phyloP scores from a whole-genome alignment of 1,284 basidiomycete species.

The Puccinia triticina region DNA sequence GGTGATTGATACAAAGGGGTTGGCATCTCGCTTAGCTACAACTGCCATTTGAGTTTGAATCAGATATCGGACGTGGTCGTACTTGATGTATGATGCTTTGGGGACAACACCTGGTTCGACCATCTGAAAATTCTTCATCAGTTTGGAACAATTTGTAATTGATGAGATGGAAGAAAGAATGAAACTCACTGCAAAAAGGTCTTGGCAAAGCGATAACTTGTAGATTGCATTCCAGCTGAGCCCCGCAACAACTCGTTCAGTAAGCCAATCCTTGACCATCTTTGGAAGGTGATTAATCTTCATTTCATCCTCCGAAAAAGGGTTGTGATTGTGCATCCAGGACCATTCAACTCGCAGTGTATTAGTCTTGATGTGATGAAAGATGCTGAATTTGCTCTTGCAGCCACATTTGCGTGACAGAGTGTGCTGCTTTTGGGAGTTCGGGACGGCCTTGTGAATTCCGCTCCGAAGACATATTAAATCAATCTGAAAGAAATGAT shows the following conservation, averaged over 20 bases:
- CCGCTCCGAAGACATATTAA: neutral
- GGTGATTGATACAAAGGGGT: neutral
- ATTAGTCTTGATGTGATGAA: neutral
- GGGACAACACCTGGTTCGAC: neutral
- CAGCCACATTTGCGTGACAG: neutral
- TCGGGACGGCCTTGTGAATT: neutral
- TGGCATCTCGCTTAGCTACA: neutral
- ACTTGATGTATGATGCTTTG: neutral
- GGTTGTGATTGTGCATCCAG: slow-evolving; percentile 6
- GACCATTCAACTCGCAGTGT: neutral
- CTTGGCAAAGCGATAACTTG: neutral
- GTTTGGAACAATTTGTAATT: neutral
- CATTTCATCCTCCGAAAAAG: neutral
- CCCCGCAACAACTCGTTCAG: neutral
- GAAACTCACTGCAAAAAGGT: neutral
- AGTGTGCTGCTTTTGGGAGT: neutral
- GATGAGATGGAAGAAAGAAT: too few relatives aligned
- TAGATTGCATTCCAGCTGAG: neutral
- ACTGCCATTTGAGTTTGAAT: neutral
- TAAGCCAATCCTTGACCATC: neutral
- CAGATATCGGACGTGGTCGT: neutral
- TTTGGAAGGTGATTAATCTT: neutral
- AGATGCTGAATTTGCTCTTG: neutral
- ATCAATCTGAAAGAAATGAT: neutral
- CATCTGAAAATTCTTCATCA: neutral